Conservation (phyloP, 2,329 filamentous ascomycete genomes). For the Penicillium sp. region DNA sequence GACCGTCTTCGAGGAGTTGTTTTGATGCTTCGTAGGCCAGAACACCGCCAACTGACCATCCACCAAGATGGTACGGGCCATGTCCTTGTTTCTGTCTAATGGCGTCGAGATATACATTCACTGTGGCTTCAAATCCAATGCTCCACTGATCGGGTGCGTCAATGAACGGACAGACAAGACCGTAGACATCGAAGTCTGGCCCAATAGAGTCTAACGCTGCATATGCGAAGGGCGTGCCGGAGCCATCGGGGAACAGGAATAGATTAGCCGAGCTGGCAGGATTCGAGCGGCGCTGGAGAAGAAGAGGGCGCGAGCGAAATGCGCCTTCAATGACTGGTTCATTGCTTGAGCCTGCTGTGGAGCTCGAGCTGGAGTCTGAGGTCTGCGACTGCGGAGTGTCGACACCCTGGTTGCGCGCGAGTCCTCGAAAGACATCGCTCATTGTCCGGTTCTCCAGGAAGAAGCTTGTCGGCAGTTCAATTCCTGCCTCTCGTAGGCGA, state of each 20-base stretch:
- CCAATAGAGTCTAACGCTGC: conserved; percentile 38
- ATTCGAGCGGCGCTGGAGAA: too few relatives aligned
- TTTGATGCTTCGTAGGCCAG: conserved; percentile 68
- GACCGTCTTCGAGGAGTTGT: conserved; percentile 58
- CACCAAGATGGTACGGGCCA: conserved; percentile 64
- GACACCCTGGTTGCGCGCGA: too few relatives aligned
- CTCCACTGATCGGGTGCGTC: conserved; percentile 31
- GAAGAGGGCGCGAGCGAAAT: too few relatives aligned
- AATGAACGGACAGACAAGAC: conserved; percentile 16
- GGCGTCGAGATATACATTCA: conserved; percentile 34
- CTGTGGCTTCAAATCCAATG: conserved; percentile 29
- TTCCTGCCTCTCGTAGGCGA: neutral
- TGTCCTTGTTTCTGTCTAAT: conserved; percentile 44
- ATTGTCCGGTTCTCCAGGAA: neutral
- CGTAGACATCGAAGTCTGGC: conserved; percentile 2
- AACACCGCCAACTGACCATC: conserved; percentile 73
- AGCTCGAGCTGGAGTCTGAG: too few relatives aligned
- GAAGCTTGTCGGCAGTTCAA: neutral
- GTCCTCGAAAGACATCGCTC: neutral
- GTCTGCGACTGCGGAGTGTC: too few relatives aligned
- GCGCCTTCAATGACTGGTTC: too few relatives aligned
- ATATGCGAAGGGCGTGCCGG: conserved; percentile 51
- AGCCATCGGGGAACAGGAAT: conserved; percentile 50
- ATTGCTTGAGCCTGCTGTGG: too few relatives aligned
- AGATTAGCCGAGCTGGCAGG: conserved; percentile 17